Evolutionary conservation across 2,329 filamentous ascomycete species (phyloP).

Genomic region (Colletotrichum filicis): DNA sequence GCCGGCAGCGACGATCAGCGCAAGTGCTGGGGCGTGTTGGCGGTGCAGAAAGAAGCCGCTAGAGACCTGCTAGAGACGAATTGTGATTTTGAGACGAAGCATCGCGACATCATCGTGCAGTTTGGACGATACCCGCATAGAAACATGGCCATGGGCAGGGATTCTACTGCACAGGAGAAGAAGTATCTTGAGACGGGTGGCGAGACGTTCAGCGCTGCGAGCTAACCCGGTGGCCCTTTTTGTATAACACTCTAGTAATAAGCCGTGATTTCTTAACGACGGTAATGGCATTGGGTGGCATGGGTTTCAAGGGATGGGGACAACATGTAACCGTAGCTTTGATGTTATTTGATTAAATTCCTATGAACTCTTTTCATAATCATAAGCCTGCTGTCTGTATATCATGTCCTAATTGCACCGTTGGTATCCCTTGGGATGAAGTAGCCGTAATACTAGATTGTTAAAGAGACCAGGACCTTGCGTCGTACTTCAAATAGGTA

Average conservation of each 20-base stretch:
- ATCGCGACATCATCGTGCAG: slow-evolving; percentile 59
- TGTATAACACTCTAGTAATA: not conserved
- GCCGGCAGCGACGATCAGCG: slow-evolving; percentile 39
- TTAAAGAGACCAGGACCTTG: no score
- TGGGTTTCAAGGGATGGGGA: not conserved
- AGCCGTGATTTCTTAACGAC: not conserved
- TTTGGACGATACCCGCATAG: slow-evolving; percentile 72
- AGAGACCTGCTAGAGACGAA: slow-evolving; percentile 38
- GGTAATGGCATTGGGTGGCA: not conserved
- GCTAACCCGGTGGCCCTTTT: not conserved
- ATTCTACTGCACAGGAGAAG: slow-evolving; percentile 59
- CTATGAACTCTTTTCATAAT: no score
- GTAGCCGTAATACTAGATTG: no score
- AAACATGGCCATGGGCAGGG: slow-evolving; percentile 61
- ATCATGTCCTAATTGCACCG: no score
- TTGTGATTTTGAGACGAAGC: slow-evolving; percentile 53
- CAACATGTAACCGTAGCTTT: not conserved
- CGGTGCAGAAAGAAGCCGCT: slow-evolving; percentile 40
- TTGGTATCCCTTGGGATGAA: no score
- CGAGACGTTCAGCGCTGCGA: slow-evolving; percentile 46
- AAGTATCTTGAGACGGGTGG: slow-evolving; percentile 59
- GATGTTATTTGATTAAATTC: no score
- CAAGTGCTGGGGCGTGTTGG: slow-evolving; percentile 42
- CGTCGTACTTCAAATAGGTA: no score
- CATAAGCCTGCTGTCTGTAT: no score